Evolutionary conservation across 306 rosid genomes (phyloP).

Genomic region (Sechiopsis laciniata): DNA sequence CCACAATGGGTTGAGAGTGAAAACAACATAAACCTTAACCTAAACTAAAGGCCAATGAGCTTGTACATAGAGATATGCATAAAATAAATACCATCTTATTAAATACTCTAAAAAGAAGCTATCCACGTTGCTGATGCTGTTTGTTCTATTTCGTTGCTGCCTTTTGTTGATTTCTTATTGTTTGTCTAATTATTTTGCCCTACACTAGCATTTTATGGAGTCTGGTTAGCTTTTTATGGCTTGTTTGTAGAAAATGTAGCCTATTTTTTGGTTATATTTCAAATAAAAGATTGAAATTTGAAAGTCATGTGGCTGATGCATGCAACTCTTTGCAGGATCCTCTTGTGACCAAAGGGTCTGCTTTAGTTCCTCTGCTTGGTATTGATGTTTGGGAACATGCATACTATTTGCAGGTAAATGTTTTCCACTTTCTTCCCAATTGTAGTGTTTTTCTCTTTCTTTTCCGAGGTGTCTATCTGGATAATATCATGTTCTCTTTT

Average conservation of each 20-base stretch:
- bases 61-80: too few species aligned
- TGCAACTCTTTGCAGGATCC: slow-evolving; percentile 62
- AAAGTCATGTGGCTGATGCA: slow-evolving; percentile 28
- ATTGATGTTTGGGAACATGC: slow-evolving; percentile 99
- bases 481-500: not conserved
- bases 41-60: too few species aligned
- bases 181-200: not conserved
- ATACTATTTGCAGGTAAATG: slow-evolving; percentile 82
- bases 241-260: not conserved
- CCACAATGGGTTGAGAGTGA: too few species aligned
- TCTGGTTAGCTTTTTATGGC: not conserved
- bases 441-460: not conserved
- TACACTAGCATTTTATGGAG: not conserved
- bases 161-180: not conserved
- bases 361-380: slow-evolving; percentile 84
- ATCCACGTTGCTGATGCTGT: not conserved
- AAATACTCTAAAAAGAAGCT: too few species aligned
- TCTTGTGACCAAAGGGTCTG: slow-evolving; percentile 73
- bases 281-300: not conserved
- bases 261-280: not conserved
- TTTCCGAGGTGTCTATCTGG: not conserved
- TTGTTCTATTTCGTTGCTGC: not conserved
- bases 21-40: too few species aligned
- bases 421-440: not conserved
- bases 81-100: too few species aligned